A percentile compares a stretch with the other conserved stretches of the same genome.
phyloP scores from a whole-genome alignment of 305 asterid genomes.

The Solanum chacoense region DNA sequence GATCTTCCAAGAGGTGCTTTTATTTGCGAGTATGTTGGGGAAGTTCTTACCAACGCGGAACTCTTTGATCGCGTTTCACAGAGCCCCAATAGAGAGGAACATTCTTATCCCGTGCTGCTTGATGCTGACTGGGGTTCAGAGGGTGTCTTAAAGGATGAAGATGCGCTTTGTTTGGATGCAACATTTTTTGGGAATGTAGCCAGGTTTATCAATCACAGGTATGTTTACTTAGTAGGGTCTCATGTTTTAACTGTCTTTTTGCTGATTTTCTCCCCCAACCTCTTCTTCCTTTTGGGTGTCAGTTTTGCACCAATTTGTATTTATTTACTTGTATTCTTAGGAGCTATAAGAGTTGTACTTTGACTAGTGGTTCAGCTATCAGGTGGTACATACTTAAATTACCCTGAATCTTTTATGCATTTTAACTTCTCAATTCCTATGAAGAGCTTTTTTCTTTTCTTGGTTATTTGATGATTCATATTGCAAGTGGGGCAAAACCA shows the following conservation, averaged over 20 bases:
- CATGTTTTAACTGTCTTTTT: not conserved
- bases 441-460: not conserved
- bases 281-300: not conserved
- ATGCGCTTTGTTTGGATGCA: slow-evolving; percentile 87
- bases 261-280: not conserved
- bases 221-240: not conserved
- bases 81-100: slow-evolving; percentile 29
- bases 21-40: slow-evolving; percentile 81
- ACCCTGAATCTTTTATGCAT: not conserved
- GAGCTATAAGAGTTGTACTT: not conserved
- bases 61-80: slow-evolving; percentile 38
- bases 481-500: not conserved
- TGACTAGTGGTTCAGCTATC: not conserved
- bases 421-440: not conserved
- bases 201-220: slow-evolving; percentile 89
- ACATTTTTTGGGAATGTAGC: slow-evolving; percentile 76
- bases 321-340: not conserved
- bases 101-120: slow-evolving; percentile 66
- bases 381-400: not conserved
- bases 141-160: slow-evolving; percentile 57
- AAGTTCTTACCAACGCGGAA: slow-evolving; percentile 64
- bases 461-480: not conserved
- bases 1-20: slow-evolving; percentile 81
- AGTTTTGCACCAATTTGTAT: not conserved
- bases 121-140: slow-evolving; percentile 78